phyloP scores from a whole-genome alignment of 768 basidiomycete genomes.

The Hericium alpestre region DNA sequence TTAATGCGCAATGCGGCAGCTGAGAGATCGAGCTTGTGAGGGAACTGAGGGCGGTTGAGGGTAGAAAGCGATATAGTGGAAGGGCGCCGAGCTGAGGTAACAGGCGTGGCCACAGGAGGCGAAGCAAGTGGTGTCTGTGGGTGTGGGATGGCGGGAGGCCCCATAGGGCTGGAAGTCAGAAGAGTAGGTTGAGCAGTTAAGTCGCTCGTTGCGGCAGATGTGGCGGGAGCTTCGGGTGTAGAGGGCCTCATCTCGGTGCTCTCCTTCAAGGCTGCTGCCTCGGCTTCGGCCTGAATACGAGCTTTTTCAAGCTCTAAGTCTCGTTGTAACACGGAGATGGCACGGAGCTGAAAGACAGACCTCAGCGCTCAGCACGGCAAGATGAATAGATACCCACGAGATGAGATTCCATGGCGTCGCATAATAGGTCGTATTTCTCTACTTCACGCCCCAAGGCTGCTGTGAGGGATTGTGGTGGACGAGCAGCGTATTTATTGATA shows the following conservation, averaged over 20 bases:
- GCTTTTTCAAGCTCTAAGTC: constrained; percentile 43
- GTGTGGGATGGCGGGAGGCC: not conserved
- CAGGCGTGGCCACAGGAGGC: constrained; percentile 20
- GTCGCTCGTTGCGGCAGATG: not conserved
- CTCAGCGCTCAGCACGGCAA: constrained; percentile 14
- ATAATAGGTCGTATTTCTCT: constrained; percentile 71
- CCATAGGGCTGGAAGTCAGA: not conserved
- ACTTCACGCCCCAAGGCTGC: constrained; percentile 61
- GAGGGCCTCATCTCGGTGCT: constrained; percentile 1
- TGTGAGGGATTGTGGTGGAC: constrained; percentile 57
- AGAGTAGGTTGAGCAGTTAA: not conserved
- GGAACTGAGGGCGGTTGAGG: constrained; percentile 59
- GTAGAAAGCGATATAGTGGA: constrained; percentile 77
- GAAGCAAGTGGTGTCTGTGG: constrained; percentile 26
- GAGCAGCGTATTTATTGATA: constrained; percentile 43
- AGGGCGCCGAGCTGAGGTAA: constrained; percentile 40
- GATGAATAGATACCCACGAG: constrained; percentile 30
- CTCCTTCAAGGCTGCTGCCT: constrained; percentile 23
- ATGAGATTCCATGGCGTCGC: constrained; percentile 66
- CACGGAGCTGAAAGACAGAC: constrained; percentile 39
- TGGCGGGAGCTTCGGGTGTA: not conserved
- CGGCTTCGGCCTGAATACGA: constrained; percentile 24
- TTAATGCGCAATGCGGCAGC: constrained; percentile 51
- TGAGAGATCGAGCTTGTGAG: constrained; percentile 76
- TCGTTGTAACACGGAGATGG: constrained; percentile 62